A percentile compares a stretch with the other conserved stretches of the same genome.
Evolutionary conservation across 2,329 filamentous ascomycete genomes (phyloP).

Genomic region (Pseudonectria foliicola): DNA sequence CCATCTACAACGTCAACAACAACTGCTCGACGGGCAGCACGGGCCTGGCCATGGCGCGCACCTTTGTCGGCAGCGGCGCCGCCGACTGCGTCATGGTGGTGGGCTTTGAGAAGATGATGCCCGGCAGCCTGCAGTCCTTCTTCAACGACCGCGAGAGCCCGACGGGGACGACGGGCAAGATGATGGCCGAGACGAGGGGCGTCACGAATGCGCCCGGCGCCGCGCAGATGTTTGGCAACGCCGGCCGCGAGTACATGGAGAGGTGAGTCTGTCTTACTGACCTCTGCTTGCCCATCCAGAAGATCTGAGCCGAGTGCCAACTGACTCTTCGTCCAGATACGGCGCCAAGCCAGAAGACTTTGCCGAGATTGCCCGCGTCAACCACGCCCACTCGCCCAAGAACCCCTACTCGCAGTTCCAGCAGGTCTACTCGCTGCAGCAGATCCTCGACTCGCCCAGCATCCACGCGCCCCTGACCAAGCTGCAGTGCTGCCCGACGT

Average conservation of each 20-base stretch:
- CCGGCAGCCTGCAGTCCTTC: slow-evolving; percentile 74
- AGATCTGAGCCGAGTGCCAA: neutral
- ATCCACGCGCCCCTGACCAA: slow-evolving; percentile 88
- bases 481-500: slow-evolving; percentile 97
- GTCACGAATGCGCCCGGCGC: slow-evolving; percentile 76
- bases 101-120: slow-evolving; percentile 98
- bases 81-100: slow-evolving; percentile 87
- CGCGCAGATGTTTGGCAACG: slow-evolving; percentile 93
- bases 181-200: slow-evolving; percentile 80
- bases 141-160: slow-evolving; percentile 84
- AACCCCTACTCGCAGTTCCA: slow-evolving; percentile 99
- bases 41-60: slow-evolving; percentile 76
- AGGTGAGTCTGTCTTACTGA: slow-evolving; percentile 54
- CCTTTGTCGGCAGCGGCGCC: slow-evolving; percentile 69
- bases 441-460: slow-evolving; percentile 68
- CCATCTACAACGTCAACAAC: slow-evolving; percentile 98
- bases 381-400: slow-evolving; percentile 82
- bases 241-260: slow-evolving; percentile 89
- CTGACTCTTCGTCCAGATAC: slow-evolving; percentile 43
- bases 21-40: slow-evolving; percentile 97
- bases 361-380: slow-evolving; percentile 87
- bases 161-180: slow-evolving; percentile 60
- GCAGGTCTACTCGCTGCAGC: slow-evolving; percentile 80
- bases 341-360: slow-evolving; percentile 82
- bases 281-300: neutral